Evolutionary conservation across 2,329 filamentous ascomycete genomes (phyloP).

Genomic region (Diplocarpon mali): DNA sequence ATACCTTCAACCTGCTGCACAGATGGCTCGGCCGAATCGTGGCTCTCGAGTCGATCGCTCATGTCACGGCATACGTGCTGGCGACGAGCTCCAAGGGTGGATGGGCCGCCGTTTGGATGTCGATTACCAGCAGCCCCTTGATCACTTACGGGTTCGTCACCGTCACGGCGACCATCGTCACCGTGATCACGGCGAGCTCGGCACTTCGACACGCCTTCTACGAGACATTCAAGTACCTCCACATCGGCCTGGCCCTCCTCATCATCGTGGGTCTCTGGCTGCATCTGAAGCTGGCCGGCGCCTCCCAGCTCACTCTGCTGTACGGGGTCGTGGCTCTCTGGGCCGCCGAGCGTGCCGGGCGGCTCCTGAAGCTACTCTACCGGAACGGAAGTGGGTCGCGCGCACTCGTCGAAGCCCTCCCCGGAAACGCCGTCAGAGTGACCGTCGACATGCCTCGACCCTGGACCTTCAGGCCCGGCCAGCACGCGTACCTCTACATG

Average conservation of each 20-base stretch:
- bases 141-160: constrained; percentile 33
- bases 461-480: constrained; percentile 65
- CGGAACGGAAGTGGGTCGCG: constrained; percentile 56
- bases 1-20: constrained; percentile 74
- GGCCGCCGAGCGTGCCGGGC: constrained; percentile 49
- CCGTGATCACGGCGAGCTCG: constrained; percentile 59
- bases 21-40: constrained; percentile 72
- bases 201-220: constrained; percentile 68
- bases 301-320: constrained; percentile 47
- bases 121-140: constrained; percentile 5
- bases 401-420: constrained; percentile 63
- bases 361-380: constrained; percentile 49
- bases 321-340: constrained; percentile 55
- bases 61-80: constrained; percentile 50
- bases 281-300: constrained; percentile 44
- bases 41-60: constrained; percentile 55
- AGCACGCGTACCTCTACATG: constrained; percentile 73
- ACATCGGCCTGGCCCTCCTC: constrained; percentile 52
- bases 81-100: constrained; percentile 32
- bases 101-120: constrained; percentile 36
- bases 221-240: constrained; percentile 63
- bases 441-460: constrained; percentile 64
- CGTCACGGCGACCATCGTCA: constrained; percentile 43
- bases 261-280: constrained; percentile 56
- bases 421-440: constrained; percentile 63